Evolutionary conservation across 352 stramenopile genomes (phyloP), one percentile per base, ranked within the genome.

Genomic region (Phytophthora parvispora): DNA sequence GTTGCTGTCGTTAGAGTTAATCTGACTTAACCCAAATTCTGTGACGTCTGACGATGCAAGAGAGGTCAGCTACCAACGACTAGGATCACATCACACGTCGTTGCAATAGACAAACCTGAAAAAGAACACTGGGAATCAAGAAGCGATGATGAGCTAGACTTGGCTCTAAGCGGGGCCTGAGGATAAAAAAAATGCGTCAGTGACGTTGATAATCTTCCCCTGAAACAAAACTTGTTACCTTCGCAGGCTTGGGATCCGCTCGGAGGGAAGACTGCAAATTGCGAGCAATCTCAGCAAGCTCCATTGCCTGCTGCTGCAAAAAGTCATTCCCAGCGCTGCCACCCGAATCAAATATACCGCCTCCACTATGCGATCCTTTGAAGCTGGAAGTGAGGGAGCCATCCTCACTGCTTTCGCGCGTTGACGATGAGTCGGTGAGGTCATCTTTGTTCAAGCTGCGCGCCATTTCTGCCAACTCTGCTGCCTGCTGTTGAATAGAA

Each of bases 261-360:
- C 69, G 67, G 43, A 84, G 87, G 4, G 77, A 81, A 29, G 82
- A 89, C 64, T 92, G 81, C 47, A 92, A 56, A 49, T 77, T 92
- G 20, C 83, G 77, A 13, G 84, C 83, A 40, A 91, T 87, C 53
- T 89, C 84, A 0, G 77, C 83, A 13, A 92, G 67, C 63, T 92
- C 84, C 63, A 87, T 86, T 15, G 83, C 77, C 64, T 90, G 78
- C 50, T 86, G 79, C 64, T 91, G 75, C 34, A 89, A 70, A 58
- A 78, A 79, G 9, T 86, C 77, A 59, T 84, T 87, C 43, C 60
- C 64, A 55, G 55, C 27, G 22, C 51, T 60, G 13, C 28, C 61
- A 57, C 29, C 52, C 15, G 64, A 69, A 18, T 73, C 73, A 36
- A 65, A 59, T 8, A 64, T 53, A 25, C 69, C 45, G 22, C 29